phyloP scores from a whole-genome alignment of 495 filamentous ascomycete species.

The Xylaria nigripes region DNA sequence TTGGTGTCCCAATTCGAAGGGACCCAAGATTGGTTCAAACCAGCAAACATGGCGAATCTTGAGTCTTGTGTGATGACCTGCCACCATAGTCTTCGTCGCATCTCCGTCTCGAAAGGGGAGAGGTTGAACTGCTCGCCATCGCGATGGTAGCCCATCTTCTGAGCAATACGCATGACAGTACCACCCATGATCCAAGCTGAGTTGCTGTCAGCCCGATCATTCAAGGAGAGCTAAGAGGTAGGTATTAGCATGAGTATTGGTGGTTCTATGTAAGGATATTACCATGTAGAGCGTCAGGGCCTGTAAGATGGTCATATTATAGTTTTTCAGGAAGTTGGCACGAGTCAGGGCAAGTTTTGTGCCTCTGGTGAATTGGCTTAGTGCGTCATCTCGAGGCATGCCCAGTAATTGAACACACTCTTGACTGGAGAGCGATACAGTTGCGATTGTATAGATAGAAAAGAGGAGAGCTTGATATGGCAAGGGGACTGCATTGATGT shows the following conservation, averaged over 20 bases:
- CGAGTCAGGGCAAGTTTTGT: conserved; percentile 30
- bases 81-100: conserved; percentile 56
- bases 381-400: conserved; percentile 17
- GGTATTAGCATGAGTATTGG: background rate
- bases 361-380: conserved; percentile 22
- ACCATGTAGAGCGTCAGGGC: conserved; percentile 51
- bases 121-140: conserved; percentile 47
- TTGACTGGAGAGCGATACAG: conserved; percentile 22
- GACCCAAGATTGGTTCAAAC: conserved; percentile 45
- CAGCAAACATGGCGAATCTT: conserved; percentile 46
- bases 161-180: conserved; percentile 32
- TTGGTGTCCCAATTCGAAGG: conserved; percentile 39
- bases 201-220: conserved; percentile 32
- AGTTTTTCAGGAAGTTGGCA: conserved; percentile 37
- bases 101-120: conserved; percentile 52
- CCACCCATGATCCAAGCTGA: conserved; percentile 34
- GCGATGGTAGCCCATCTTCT: conserved; percentile 35
- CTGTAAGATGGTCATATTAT: conserved; percentile 48
- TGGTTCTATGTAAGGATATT: background rate
- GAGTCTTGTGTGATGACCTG: conserved; percentile 48
- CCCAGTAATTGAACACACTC: conserved; percentile 30
- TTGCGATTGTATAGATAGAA: conserved; percentile 29
- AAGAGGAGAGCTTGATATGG: conserved; percentile 32
- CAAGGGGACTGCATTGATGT: conserved; percentile 27
- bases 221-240: conserved; percentile 28